Base-by-base conservation (phyloP, 2,329 filamentous ascomycete species). In the Hypocreales sp. region DNA sequence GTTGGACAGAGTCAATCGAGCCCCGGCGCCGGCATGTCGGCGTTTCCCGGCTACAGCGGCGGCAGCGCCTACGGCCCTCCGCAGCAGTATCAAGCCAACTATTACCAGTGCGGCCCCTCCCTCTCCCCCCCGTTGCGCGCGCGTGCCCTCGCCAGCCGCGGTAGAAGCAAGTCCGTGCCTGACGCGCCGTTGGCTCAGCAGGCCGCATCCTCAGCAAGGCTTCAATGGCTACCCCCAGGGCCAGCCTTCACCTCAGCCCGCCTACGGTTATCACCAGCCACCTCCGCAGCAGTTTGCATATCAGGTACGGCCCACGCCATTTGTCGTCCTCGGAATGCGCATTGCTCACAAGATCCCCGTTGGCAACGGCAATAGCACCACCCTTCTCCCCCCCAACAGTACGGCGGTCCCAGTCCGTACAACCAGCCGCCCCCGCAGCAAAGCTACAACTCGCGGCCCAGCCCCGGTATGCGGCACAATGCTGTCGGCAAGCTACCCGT, bases 1-100 rank as follows among this genome's bases (percentile, higher is more conserved):
- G n/a, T n/a, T n/a, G n/a, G n/a, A n/a, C n/a, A n/a, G n/a, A n/a
- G n/a, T n/a, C n/a, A n/a, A n/a, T n/a, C n/a, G n/a, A n/a, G n/a
- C n/a, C n/a, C n/a, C n/a, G n/a, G n/a, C n/a, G n/a, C 34, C 25
- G 40, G 36, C 33, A 78, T 77, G 72, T 74, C 72, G 38, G 71
- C 68, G 44, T 77, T 73, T 47, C 68, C 67, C 37, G 54, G 56
- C 25, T 72, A 73, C 43, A 55, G 60, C 32, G 55, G 56, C 31
- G 55, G 56, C 46, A 62, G 62, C 35, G n/a, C n/a, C n/a, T 55
- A 55, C 46, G 61, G 46, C 34, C 46, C 47, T 30, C 43, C 41
- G 29, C 48, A 51, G 32, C 50, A 50, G 29, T 58, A 64, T 30
- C 45, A 40, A 19, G 35, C 37, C 58, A 60, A 44, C 37, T 39